Conservation (phyloP, 202 grass and related monocot species). For the Setaria viridis region DNA sequence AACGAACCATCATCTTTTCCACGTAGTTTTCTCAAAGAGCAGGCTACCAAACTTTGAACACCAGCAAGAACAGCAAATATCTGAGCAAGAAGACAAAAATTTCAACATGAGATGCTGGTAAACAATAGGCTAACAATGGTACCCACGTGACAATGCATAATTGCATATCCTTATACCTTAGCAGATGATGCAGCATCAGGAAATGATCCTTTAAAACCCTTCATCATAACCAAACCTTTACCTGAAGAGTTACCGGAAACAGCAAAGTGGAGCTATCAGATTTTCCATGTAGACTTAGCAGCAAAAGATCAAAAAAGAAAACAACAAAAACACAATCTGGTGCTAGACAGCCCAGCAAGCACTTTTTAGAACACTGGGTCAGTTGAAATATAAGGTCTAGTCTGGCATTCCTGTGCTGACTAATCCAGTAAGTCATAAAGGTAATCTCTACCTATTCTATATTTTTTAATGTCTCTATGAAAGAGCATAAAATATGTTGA, state of each 20-base stretch:
- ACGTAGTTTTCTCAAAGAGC: constrained; percentile 79
- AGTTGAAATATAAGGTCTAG: constrained; percentile 6
- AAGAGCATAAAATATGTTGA: background rate
- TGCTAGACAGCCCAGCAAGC: background rate
- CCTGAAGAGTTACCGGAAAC: constrained; percentile 54
- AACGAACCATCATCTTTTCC: constrained; percentile 92
- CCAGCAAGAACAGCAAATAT: constrained; percentile 99
- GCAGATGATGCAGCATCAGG: constrained; percentile 93
- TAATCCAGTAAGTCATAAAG: background rate
- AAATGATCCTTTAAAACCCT: constrained; percentile 91
- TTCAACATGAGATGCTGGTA: constrained; percentile 19
- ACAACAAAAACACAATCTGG: background rate
- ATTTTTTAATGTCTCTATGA: background rate
- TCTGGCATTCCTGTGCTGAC: background rate
- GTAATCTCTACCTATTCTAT: background rate
- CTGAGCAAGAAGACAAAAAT: constrained; percentile 52
- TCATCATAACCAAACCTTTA: constrained; percentile 82
- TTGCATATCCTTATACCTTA: constrained; percentile 63
- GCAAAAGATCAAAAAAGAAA: background rate
- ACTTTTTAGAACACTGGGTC: background rate
- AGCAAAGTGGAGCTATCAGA: background rate
- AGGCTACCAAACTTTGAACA: constrained; percentile 89
- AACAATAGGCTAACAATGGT: constrained; percentile 19
- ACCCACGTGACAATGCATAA: constrained; percentile 25
- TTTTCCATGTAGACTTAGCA: background rate